Evolutionary conservation across 2,329 filamentous ascomycete species (phyloP), one percentile per base, ranked within the genome.

Genomic region (Penicillium italicum): DNA sequence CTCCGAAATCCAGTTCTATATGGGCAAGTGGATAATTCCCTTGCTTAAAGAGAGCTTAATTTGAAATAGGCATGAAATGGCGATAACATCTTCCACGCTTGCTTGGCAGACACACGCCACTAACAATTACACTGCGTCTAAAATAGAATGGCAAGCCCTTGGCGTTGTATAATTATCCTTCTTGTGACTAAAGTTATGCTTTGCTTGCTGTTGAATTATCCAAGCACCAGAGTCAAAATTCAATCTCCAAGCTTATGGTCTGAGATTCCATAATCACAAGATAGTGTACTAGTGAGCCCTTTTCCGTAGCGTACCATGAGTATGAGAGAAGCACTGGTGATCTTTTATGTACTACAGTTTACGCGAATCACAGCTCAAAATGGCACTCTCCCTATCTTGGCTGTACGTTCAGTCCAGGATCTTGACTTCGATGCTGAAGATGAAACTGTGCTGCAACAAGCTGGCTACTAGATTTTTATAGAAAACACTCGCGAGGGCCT

Each of bases 401-500:
- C 24, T 22, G 36, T 14, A 16, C n/a, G 8, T 40, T 26, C n/a
- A n/a, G n/a, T n/a, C n/a, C n/a, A n/a, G n/a, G n/a, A n/a, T n/a
- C n/a, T n/a, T n/a, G n/a, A n/a, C n/a, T n/a, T n/a, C n/a, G n/a
- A n/a, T n/a, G n/a, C n/a, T n/a, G n/a, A n/a, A n/a, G n/a, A n/a
- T n/a, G n/a, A n/a, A n/a, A n/a, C n/a, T n/a, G n/a, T n/a, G n/a
- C n/a, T n/a, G n/a, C n/a, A n/a, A n/a, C n/a, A n/a, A n/a, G n/a
- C n/a, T n/a, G n/a, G n/a, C n/a, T n/a, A n/a, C n/a, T n/a, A n/a
- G n/a, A n/a, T n/a, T n/a, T n/a, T n/a, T n/a, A n/a, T n/a, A n/a
- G 63, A 66, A 26, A 59, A 63, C 22, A 60, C 64, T 47, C 54
- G 57, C 22, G 59, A 67, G 47, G 64, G 64, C 33, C 12, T 64